Evolutionary conservation across 306 rosid genomes (phyloP), one percentile per base, ranked within the genome.

Genomic region (Hippophae tibetana): DNA sequence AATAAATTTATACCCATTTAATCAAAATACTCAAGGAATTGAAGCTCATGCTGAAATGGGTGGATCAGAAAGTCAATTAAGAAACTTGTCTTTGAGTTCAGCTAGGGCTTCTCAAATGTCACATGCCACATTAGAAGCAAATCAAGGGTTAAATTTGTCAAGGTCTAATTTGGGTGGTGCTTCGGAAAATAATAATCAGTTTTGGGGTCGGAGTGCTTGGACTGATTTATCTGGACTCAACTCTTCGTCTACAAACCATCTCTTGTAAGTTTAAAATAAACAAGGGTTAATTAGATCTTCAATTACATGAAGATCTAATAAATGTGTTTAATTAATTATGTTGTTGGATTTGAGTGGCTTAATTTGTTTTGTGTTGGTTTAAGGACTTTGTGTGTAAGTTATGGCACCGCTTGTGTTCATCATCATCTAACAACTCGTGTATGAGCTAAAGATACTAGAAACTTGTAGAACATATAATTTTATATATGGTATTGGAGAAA

Each of bases 171-270:
- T 78, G 63, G 64, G 52, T 62, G n/a, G 7, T 38, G 50, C 71
- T 63, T 45, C 77, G 8, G 78, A 78, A 46, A 69, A 66, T 59
- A 68, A 78, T 57, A 77, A 78, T 46, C 74, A 63, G 72, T 82
- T 61, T 56, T 67, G 77, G 73, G 61, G 61, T 8, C 65, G 69
- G 46, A 47, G 58, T 68, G 69, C 80, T 10, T 87, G 92, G 95
- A 79, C 79, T 14, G 89, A 84, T 69, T 60, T 84, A 52, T 84
- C 92, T 60, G 85, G 80, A 59, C 78, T 84, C 73, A 74, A 79
- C 44, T 75, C 95, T 71, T 71, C 95, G 76, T 74, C 95, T 40
- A 25, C 86, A 26, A 62, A 47, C 66, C 84, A 82, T 68, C 80
- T 84, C 78, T 70, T 79, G 68, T 84, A 73, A 78, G 76, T 71